Percentiles rank a stretch among this genome's conserved stretches.
These are phyloP conservation scores for Chytriomyces hyalinus DNA, from an alignment of 192 early-diverging fungal genomes.

Conservation along the genomic window DNA sequence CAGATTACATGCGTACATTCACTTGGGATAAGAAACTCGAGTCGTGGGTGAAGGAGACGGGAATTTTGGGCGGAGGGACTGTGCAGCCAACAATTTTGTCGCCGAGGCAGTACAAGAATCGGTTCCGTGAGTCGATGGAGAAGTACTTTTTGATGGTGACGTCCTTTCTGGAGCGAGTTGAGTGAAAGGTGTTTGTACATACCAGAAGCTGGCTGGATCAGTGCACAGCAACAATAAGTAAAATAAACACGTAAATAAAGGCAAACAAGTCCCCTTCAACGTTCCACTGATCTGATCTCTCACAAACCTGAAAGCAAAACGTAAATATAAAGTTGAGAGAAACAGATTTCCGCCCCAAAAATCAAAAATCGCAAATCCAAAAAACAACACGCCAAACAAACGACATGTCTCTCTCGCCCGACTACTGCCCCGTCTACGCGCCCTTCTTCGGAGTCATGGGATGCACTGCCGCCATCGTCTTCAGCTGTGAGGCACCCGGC, in stretches of 20 bases:
- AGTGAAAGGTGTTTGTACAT: background rate
- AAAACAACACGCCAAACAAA: background rate
- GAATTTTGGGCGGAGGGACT: conserved; percentile 88
- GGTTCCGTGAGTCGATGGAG: conserved; percentile 96
- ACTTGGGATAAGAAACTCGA: conserved; percentile 99
- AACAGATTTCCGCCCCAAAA: no score
- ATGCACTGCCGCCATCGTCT: conserved; percentile 88
- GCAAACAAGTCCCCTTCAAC: no score
- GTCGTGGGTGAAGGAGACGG: conserved; percentile 96
- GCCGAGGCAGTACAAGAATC: conserved; percentile 88
- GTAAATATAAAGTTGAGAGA: no score
- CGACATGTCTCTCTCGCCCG: conserved; percentile 37
- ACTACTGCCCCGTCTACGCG: conserved; percentile 84
- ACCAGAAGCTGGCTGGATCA: no score
- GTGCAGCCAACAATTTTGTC: conserved; percentile 95
- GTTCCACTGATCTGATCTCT: no score
- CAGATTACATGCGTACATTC: conserved; percentile 95
- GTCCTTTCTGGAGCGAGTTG: conserved; percentile 29
- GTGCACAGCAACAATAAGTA: no score
- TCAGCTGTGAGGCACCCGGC: conserved; percentile 44
- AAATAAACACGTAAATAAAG: no score
- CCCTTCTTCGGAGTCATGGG: conserved; percentile 96
- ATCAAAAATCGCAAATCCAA: no score
- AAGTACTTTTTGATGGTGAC: conserved; percentile 85
- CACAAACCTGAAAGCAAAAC: no score